Evolutionary conservation across 768 basidiomycete species (phyloP).

Genomic region (Termitomyces titanicus): DNA sequence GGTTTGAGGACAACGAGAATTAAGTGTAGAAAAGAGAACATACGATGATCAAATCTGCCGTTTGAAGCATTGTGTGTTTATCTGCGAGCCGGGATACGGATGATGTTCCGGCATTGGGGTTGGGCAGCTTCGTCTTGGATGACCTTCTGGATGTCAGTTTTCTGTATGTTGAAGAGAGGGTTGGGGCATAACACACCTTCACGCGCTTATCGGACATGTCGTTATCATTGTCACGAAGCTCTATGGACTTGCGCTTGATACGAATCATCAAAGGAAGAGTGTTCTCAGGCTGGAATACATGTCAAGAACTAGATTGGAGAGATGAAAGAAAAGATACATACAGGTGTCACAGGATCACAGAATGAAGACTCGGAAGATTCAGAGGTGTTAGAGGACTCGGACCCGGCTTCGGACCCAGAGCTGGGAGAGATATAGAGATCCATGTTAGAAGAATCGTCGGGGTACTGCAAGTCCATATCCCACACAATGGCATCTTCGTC

Average conservation of each 20-base stretch:
- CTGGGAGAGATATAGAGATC: constrained; percentile 9
- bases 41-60: constrained; percentile 5
- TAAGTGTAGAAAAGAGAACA: background rate
- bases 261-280: constrained; percentile 22
- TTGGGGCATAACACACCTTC: constrained; percentile 23
- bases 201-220: constrained; percentile 32
- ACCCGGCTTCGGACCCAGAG: constrained; percentile 10
- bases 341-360: constrained; percentile 26
- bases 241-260: constrained; percentile 35
- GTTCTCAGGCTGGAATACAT: constrained; percentile 1
- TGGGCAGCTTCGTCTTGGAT: constrained; percentile 11
- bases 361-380: constrained; percentile 17
- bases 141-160: constrained; percentile 9
- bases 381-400: constrained; percentile 9
- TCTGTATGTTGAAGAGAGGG: background rate
- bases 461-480: constrained; percentile 15
- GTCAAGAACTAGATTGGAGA: background rate
- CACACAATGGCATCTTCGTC: constrained; percentile 22
- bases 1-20: background rate
- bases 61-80: background rate
- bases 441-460: constrained; percentile 10
- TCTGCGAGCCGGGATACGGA: constrained; percentile 14
- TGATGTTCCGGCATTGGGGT: constrained; percentile 10
- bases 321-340: constrained; percentile 13
- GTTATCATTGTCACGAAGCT: constrained; percentile 16